A percentile compares a stretch with the other conserved stretches of the same genome.
phyloP scores from a whole-genome alignment of 192 early-diverging fungal genomes.

The Podochytrium sp. region DNA sequence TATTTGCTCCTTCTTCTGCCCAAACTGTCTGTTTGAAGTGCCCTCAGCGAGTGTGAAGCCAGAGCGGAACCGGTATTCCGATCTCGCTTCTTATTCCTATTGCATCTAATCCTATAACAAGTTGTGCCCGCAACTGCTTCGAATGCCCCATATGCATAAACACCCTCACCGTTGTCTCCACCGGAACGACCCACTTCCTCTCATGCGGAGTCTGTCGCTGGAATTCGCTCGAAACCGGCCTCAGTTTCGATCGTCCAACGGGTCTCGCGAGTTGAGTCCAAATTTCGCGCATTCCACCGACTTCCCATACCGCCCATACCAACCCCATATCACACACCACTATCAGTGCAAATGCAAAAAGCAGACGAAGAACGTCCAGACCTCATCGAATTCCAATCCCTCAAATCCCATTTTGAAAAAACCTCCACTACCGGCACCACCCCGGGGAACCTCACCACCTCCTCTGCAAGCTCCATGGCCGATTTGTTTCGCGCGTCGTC shows the following conservation, averaged over 20 bases:
- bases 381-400: conserved; percentile 79
- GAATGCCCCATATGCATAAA: conserved; percentile 36
- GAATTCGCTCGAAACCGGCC: conserved; percentile 90
- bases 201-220: conserved; percentile 88
- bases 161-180: conserved; percentile 30
- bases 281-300: not conserved
- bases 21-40: conserved; percentile 96
- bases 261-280: conserved; percentile 76
- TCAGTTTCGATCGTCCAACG: conserved; percentile 92
- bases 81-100: too few species aligned
- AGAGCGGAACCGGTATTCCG: conserved; percentile 80
- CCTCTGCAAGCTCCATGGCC: not conserved
- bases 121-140: conserved; percentile 34
- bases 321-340: not conserved
- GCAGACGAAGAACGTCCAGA: conserved; percentile 69
- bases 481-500: conserved; percentile 29
- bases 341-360: conserved; percentile 79
- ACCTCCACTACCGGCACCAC: not conserved
- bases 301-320: not conserved
- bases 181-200: conserved; percentile 64
- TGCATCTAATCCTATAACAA: not conserved
- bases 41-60: conserved; percentile 94
- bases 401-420: conserved; percentile 83
- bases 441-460: not conserved
- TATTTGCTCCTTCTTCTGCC: conserved; percentile 89